Base-by-base conservation (phyloP, 768 basidiomycete genomes). In the Xerocomus spinulosus region DNA sequence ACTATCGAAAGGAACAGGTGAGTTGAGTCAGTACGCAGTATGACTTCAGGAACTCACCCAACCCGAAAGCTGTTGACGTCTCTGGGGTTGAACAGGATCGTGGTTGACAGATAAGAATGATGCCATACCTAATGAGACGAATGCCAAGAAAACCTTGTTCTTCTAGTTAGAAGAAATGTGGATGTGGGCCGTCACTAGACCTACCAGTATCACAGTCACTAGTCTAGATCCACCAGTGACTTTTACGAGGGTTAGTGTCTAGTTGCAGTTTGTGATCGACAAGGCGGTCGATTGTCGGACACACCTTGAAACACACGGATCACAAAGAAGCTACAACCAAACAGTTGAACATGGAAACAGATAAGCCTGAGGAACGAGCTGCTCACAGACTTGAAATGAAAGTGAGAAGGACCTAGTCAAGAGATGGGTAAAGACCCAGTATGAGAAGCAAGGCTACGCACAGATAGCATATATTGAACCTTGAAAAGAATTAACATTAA, bases 351-450 rank as follows among this genome's bases (percentile, higher is more conserved):
- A 30, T 29, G 8, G n/a, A 4, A 25, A 25, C 9, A 40, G 7
- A 39, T 0, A 7, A 12, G 13, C 25, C 8, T 10, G 25, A 43
- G 33, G 26, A 17, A 21, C 10, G 20, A 10, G 24, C 20, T 18
- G 4, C 64, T 48, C 40, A 66, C 65, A 66, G 33, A 23, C 54
- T 62, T n/a, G 58, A 56, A 24, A 62, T 55, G 42, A 62, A 55
- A 5, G 51, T 55, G 41, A 66, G 46, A 49, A 62, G 6, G 42
- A 65, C 44, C 65, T 66, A 18, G n/a, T 25, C 5, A 18, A 39
- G 6, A 17, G 24, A 32, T 32, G 35, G 13, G 23, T 21, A 26
- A 38, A 9, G 0, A 21, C 8, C 2, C 18, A 12, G 14, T 25
- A 15, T 20, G 9, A 23, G 21, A 35, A 18, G 1, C 0, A 7